These are phyloP conservation scores for Sanghuangporus baumii DNA, from an alignment of 1,284 basidiomycete genomes.

Conservation along the genomic window DNA sequence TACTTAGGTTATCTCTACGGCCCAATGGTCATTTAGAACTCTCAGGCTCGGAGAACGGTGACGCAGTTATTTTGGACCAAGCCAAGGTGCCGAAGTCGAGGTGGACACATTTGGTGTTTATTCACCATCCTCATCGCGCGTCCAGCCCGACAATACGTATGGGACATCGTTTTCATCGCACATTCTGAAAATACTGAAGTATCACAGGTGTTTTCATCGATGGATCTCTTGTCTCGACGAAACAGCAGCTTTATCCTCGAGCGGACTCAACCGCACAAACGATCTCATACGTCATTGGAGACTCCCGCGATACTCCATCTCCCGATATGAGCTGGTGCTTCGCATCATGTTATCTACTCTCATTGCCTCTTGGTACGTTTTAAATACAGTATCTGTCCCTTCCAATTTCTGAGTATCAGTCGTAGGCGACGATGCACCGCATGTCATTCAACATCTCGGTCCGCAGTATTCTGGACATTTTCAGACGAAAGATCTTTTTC, in stretches of 20 bases:
- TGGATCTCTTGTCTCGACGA: constrained; percentile 54
- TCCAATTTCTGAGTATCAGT: background rate
- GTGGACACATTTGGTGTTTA: constrained; percentile 66
- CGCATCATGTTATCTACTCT: constrained; percentile 59
- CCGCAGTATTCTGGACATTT: constrained; percentile 69
- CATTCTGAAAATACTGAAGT: background rate
- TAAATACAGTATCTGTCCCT: background rate
- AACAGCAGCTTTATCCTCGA: constrained; percentile 58
- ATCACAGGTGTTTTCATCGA: constrained; percentile 63
- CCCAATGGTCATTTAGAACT: constrained; percentile 54
- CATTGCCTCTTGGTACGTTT: constrained; percentile 49
- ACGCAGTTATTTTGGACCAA: constrained; percentile 39
- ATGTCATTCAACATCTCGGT: constrained; percentile 70
- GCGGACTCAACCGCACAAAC: constrained; percentile 33
- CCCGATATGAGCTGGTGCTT: constrained; percentile 60
- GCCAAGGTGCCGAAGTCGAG: constrained; percentile 42
- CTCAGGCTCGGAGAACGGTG: constrained; percentile 36
- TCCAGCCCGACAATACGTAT: constrained; percentile 57
- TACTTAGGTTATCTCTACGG: constrained; percentile 43
- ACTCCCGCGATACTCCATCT: constrained; percentile 29
- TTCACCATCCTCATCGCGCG: constrained; percentile 53
- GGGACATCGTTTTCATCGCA: constrained; percentile 24
- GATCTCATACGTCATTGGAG: constrained; percentile 49
- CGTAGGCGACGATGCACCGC: constrained; percentile 57
- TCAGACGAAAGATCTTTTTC: constrained; percentile 54